Evolutionary conservation across 495 filamentous ascomycete species (phyloP), one percentile per base, ranked within the genome.

Genomic region (Pyronema domesticum): DNA sequence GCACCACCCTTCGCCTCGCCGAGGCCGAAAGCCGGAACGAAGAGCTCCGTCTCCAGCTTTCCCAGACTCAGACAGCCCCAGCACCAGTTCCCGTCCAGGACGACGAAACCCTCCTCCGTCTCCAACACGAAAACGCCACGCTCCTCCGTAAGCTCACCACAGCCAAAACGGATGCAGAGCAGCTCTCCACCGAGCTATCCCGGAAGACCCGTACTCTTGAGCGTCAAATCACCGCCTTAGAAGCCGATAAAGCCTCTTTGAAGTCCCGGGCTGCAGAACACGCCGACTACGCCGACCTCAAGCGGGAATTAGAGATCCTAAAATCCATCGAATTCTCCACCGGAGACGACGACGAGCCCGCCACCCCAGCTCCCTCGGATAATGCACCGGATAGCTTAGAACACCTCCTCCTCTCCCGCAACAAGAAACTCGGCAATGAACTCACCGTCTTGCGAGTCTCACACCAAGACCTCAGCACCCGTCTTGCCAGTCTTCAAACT

Each of bases 251-350:
- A 42, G 81, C 85, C 47, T 70, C 71, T 42, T 71, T 96, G 42
- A 83, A 81, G 61, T 72, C 74, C 23, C 93, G 87, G 66, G 76
- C 95, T 15, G 80, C 85, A 50, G 89, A 85, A 62, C 89, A 86
- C 78, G 77, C 81, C 58, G 93, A 99, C 66, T 99, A 99, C 62
- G 86, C 94, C 37, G 88, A 95, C 56, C 81, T 98, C 45, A 94
- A 91, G 65, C 81, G 87, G 53, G 93, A 98, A 68, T 74, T 98
- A 19, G 91, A 96, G 60, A 87, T 98, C 46, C 76, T 98, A 59
- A 94, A 94, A 80, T 91, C 89, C 59, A 94, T 98, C 57, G 91
- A 98, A 65, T 95, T 98, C 62, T 80, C 89, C 0, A 85, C 85
- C 0, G 86, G 85, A 7, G 87, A 94, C 58, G 86, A 94, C 57